Percentiles rank a stretch among this genome's conserved stretches.
These are phyloP conservation scores for Cystobasidium tubakii DNA, from an alignment of 768 basidiomycete genomes.

Conservation along the genomic window DNA sequence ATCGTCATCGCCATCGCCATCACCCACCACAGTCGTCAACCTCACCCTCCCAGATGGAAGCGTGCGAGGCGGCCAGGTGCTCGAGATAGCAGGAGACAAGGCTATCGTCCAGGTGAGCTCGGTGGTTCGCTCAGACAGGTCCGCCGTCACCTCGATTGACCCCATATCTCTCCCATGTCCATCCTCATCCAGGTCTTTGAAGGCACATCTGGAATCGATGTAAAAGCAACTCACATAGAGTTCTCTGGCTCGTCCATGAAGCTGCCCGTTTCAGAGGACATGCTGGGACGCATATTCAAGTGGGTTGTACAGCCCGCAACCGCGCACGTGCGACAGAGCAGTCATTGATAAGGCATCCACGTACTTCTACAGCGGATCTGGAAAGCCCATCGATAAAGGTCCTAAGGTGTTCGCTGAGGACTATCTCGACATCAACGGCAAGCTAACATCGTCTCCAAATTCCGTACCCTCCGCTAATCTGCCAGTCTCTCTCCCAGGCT, in stretches of 20 bases:
- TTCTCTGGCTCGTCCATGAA: slow-evolving; percentile 99
- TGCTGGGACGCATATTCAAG: slow-evolving; percentile 98
- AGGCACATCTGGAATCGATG: slow-evolving; percentile 94
- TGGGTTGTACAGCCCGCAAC: not conserved
- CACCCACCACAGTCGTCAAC: slow-evolving; percentile 25
- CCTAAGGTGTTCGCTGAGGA: slow-evolving; percentile 99
- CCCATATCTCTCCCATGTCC: not conserved
- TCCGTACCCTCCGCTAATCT: not conserved
- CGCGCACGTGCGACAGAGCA: not conserved
- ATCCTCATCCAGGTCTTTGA: slow-evolving; percentile 91
- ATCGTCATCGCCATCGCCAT: too few species aligned
- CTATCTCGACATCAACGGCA: slow-evolving; percentile 97
- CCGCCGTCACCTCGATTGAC: not conserved
- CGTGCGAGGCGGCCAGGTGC: slow-evolving; percentile 90
- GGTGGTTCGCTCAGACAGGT: not conserved
- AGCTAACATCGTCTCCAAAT: slow-evolving; percentile 46
- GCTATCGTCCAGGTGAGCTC: slow-evolving; percentile 73
- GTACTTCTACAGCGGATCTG: slow-evolving; percentile 63
- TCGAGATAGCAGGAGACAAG: slow-evolving; percentile 97
- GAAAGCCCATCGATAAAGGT: slow-evolving; percentile 95
- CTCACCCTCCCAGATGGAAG: slow-evolving; percentile 52
- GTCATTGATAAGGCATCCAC: too few species aligned
- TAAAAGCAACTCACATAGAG: slow-evolving; percentile 93
- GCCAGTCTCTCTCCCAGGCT: slow-evolving; percentile 58
- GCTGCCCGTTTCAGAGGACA: slow-evolving; percentile 95